Evolutionary conservation across 768 basidiomycete species (phyloP).

Genomic region (Psilocybe cubensis): DNA sequence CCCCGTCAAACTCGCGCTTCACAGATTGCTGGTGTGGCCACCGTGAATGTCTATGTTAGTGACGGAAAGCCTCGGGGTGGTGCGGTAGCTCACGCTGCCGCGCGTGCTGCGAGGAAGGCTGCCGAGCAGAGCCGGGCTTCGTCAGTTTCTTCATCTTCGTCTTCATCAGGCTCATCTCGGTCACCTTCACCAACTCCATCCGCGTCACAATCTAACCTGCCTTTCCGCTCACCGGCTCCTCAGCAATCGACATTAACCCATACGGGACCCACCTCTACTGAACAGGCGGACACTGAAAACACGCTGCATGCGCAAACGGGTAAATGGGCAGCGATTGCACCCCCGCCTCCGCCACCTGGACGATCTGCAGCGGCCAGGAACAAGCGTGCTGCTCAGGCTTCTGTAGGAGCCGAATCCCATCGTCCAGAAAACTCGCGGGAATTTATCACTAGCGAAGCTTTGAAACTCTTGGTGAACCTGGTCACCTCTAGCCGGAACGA

Average conservation of each 20-base stretch:
- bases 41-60: constrained; percentile 1
- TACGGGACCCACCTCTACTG: neutral
- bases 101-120: neutral
- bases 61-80: neutral
- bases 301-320: neutral
- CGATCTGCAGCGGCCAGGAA: neutral
- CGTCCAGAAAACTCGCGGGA: neutral
- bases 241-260: neutral
- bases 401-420: neutral
- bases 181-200: neutral
- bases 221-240: neutral
- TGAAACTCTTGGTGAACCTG: constrained; percentile 19
- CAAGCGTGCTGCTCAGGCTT: neutral
- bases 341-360: neutral
- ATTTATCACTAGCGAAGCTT: constrained; percentile 14
- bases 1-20: constrained; percentile 11
- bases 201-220: neutral
- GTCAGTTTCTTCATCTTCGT: neutral
- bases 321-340: neutral
- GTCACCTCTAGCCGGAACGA: constrained; percentile 13
- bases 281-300: neutral
- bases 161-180: neutral
- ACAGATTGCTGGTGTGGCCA: constrained; percentile 6
- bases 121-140: constrained; percentile 18
- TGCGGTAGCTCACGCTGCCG: neutral